Percentiles rank a stretch among this genome's conserved stretches.
Conservation (phyloP, 2,329 filamentous ascomycete species). For the Leptographium wingfieldii region DNA sequence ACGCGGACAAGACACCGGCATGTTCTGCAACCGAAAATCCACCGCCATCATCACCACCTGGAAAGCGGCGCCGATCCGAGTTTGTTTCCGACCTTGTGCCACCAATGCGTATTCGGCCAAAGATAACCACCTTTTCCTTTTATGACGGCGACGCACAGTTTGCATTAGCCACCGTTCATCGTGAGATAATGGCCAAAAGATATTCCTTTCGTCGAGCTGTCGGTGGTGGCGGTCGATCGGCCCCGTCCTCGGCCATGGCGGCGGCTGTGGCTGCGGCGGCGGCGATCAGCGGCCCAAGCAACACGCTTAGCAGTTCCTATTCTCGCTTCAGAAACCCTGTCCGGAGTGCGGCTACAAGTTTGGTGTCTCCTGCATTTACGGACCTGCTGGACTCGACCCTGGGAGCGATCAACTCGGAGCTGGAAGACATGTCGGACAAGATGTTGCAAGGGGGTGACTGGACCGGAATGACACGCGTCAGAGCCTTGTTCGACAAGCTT, state of each 20-base stretch:
- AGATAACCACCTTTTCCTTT: background rate
- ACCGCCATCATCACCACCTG: slow-evolving; percentile 13
- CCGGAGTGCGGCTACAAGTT: background rate
- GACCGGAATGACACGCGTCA: slow-evolving; percentile 4
- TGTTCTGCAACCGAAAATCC: slow-evolving; percentile 25
- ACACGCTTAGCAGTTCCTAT: background rate
- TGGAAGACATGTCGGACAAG: slow-evolving; percentile 12
- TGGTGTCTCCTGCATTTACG: slow-evolving; percentile 3
- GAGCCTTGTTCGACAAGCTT: slow-evolving; percentile 5
- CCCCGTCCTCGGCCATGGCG: background rate
- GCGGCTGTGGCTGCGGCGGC: background rate
- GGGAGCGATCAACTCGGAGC: slow-evolving; percentile 6
- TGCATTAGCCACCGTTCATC: slow-evolving; percentile 3
- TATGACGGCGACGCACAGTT: slow-evolving; percentile 10
- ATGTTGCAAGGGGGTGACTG: slow-evolving; percentile 11
- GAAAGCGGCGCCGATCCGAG: slow-evolving; percentile 9
- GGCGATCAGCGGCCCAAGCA: background rate
- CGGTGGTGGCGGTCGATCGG: background rate
- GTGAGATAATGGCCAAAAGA: slow-evolving; percentile 9
- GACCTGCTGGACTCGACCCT: slow-evolving; percentile 9
- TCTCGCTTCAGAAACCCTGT: background rate
- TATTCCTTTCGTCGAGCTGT: slow-evolving; percentile 11
- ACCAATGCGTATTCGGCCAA: slow-evolving; percentile 5
- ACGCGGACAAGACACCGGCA: no score
- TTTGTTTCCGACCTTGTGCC: slow-evolving; percentile 10